Percentiles rank a stretch among this genome's conserved stretches.
phyloP scores from a whole-genome alignment of 2,329 filamentous ascomycete genomes.

The Colletotrichum ledebouriae region DNA sequence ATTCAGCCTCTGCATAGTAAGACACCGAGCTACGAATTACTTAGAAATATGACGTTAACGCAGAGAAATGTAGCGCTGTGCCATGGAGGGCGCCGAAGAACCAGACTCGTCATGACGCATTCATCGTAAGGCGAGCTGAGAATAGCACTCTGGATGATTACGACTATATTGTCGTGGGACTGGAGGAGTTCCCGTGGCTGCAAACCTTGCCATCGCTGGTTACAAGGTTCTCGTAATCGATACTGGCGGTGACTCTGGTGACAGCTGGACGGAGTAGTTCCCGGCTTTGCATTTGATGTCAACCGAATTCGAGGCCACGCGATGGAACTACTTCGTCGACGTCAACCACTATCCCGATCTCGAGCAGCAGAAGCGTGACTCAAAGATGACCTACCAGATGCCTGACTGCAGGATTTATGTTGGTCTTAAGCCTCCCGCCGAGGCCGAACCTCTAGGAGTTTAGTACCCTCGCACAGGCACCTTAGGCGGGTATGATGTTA shows the following conservation, averaged over 20 bases:
- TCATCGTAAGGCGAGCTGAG: neutral
- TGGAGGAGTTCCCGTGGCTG: slow-evolving; percentile 67
- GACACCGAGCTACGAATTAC: neutral
- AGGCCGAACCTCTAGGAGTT: slow-evolving; percentile 45
- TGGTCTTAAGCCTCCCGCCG: slow-evolving; percentile 44
- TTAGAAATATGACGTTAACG: neutral
- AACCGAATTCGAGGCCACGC: slow-evolving; percentile 33
- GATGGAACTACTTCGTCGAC: slow-evolving; percentile 53
- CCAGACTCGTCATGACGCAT: slow-evolving; percentile 15
- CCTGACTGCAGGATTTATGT: slow-evolving; percentile 52
- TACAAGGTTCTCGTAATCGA: slow-evolving; percentile 69
- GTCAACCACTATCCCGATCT: slow-evolving; percentile 69
- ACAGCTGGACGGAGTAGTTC: slow-evolving; percentile 33
- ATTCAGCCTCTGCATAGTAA: slow-evolving; percentile 24
- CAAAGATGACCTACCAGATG: slow-evolving; percentile 60
- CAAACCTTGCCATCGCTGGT: slow-evolving; percentile 67
- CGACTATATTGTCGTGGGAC: slow-evolving; percentile 71
- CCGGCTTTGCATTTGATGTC: slow-evolving; percentile 38
- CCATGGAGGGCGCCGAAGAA: neutral
- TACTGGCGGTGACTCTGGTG: slow-evolving; percentile 67
- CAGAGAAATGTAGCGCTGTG: neutral
- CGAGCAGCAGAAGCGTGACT: slow-evolving; percentile 58
- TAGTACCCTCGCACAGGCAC: slow-evolving; percentile 60
- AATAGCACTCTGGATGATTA: slow-evolving; percentile 50
- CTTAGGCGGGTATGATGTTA: slow-evolving; percentile 55